Percentiles rank a stretch among this genome's conserved stretches.
phyloP scores from a whole-genome alignment of 2,329 filamentous ascomycete species.

The Camptophora hylomeconis region DNA sequence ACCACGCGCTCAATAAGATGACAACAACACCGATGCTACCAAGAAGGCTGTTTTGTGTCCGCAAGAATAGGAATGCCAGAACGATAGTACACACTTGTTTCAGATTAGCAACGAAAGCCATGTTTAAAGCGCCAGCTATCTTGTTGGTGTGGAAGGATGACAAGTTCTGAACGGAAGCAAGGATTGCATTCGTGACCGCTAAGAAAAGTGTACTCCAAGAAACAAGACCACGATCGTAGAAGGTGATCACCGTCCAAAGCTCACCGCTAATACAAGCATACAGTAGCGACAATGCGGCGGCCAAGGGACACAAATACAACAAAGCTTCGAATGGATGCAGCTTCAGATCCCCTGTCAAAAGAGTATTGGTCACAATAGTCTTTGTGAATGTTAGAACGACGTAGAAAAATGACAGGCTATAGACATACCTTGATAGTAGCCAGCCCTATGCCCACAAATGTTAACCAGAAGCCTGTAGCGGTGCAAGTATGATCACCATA shows the following conservation, averaged over 20 bases:
- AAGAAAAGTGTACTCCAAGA: conserved; percentile 24
- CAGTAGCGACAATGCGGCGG: conserved; percentile 41
- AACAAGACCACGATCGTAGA: conserved; percentile 6
- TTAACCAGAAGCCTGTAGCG: conserved; percentile 42
- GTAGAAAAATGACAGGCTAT: too few relatives aligned
- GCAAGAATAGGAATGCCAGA: conserved; percentile 42
- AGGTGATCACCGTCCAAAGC: conserved; percentile 21
- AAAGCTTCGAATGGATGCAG: conserved; percentile 48
- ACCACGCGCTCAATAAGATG: too few relatives aligned
- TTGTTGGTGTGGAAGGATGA: conserved; percentile 47
- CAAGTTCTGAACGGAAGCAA: conserved; percentile 45
- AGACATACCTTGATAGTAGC: conserved; percentile 36
- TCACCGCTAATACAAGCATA: conserved; percentile 43
- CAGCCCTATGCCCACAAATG: conserved; percentile 41
- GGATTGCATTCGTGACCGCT: conserved; percentile 37
- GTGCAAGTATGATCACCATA: conserved; percentile 50
- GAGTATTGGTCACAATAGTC: conserved; percentile 50
- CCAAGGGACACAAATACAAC: conserved; percentile 50
- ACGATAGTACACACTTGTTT: conserved; percentile 46
- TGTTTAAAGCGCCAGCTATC: conserved; percentile 43
- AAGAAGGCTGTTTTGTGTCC: too few relatives aligned
- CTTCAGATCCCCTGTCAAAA: conserved; percentile 48
- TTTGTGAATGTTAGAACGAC: too few relatives aligned
- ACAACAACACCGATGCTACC: too few relatives aligned
- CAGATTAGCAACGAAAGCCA: conserved; percentile 47